Conservation (phyloP, 2,329 filamentous ascomycete genomes). For the Cladophialophora immunda region DNA sequence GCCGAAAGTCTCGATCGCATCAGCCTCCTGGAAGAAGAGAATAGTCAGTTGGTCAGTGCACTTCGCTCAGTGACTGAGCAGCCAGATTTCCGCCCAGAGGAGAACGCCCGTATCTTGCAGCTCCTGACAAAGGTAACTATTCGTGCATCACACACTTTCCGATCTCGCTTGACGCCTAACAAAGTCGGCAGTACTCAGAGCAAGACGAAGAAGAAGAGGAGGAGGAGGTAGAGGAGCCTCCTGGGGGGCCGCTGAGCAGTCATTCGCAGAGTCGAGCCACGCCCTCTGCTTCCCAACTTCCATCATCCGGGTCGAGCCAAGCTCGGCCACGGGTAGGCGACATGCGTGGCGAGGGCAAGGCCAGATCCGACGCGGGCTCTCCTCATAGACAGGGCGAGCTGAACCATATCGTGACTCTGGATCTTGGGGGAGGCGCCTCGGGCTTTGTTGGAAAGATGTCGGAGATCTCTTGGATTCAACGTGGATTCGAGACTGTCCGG, state of each 20-base stretch:
- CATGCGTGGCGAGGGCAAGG: conserved; percentile 17
- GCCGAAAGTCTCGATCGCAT: conserved; percentile 32
- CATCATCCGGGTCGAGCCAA: not conserved
- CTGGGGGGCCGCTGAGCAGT: conserved; percentile 9
- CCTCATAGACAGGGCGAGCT: conserved; percentile 31
- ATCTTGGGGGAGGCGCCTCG: conserved; percentile 29
- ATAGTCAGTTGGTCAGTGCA: conserved; percentile 22
- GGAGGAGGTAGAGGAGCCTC: no score
- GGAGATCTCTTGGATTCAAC: conserved; percentile 39
- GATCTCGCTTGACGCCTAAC: not conserved
- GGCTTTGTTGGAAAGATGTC: conserved; percentile 38
- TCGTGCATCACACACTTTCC: not conserved
- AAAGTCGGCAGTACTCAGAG: conserved; percentile 21
- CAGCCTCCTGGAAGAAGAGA: conserved; percentile 28
- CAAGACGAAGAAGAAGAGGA: conserved; percentile 14
- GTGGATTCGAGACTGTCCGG: conserved; percentile 13
- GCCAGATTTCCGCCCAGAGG: conserved; percentile 26
- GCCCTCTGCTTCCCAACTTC: conserved; percentile 1
- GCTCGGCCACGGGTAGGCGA: not conserved
- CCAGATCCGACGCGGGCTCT: conserved; percentile 29
- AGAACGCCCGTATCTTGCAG: conserved; percentile 31
- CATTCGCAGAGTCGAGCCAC: conserved; percentile 18
- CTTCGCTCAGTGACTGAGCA: conserved; percentile 26
- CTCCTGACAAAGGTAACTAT: conserved; percentile 31
- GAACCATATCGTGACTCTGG: conserved; percentile 28